Percentiles rank a stretch among this genome's conserved stretches.
Conservation (phyloP, 371 early-diverging fungal genomes). For the Nematocida homosporus region DNA sequence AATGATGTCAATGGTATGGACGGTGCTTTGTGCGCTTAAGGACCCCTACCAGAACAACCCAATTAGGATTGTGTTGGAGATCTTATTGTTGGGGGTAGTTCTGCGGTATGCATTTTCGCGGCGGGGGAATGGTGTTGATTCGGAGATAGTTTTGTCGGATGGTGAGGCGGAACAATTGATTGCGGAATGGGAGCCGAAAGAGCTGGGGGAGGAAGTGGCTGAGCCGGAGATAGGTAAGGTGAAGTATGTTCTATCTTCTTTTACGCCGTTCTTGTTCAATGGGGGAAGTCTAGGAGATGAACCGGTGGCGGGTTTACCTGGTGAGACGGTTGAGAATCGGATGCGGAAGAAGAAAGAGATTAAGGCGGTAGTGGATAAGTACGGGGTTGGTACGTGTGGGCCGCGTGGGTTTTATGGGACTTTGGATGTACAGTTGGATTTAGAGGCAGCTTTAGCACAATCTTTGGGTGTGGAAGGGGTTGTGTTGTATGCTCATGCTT, state of each 20-base stretch:
- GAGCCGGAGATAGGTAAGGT: not conserved
- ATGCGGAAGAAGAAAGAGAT: conserved; percentile 57
- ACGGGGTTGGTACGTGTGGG: conserved; percentile 93
- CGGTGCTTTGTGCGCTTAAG: not conserved
- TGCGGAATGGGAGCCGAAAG: conserved; percentile 46
- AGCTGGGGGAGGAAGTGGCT: not conserved
- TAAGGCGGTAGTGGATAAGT: conserved; percentile 72
- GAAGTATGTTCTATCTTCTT: conserved; percentile 28
- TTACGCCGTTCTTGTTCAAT: conserved; percentile 34
- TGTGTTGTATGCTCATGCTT: conserved; percentile 94
- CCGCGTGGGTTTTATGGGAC: conserved; percentile 99
- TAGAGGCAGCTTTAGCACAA: conserved; percentile 80
- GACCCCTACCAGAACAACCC: conserved; percentile 53
- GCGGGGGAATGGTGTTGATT: not conserved
- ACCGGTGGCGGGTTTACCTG: conserved; percentile 22
- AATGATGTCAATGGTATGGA: not conserved
- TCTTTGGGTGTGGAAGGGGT: conserved; percentile 81
- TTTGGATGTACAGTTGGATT: conserved; percentile 86
- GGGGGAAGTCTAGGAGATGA: not conserved
- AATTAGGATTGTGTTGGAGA: conserved; percentile 33
- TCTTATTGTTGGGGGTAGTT: conserved; percentile 38
- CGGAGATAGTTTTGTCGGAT: conserved; percentile 11
- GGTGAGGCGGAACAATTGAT: conserved; percentile 46
- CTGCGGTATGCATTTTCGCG: conserved; percentile 23
- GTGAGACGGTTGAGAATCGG: conserved; percentile 23